These are phyloP conservation scores for Magnaporthales sp. DNA, from an alignment of 2,329 filamentous ascomycete genomes.

Conservation along the genomic window DNA sequence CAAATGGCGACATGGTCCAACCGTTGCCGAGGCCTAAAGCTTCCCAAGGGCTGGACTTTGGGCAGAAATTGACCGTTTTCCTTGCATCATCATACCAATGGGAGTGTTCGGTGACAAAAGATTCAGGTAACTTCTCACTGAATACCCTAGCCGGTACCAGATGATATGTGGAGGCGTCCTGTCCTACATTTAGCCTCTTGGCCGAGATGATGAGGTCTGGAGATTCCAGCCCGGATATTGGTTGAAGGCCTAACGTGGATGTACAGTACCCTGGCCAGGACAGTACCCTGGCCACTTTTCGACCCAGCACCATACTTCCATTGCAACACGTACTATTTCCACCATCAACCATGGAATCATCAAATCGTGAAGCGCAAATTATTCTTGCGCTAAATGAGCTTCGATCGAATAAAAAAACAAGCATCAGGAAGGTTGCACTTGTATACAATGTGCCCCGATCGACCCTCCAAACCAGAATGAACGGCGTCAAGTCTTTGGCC, in stretches of 20 bases:
- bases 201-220: constrained; percentile 24
- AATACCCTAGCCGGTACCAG: constrained; percentile 32
- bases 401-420: no score
- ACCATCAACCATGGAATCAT: no score
- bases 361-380: no score
- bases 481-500: no score
- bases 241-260: constrained; percentile 14
- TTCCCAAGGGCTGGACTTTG: constrained; percentile 17
- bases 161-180: constrained; percentile 12
- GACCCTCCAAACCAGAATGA: no score
- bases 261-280: no score
- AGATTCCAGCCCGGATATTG: neutral
- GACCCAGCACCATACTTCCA: no score
- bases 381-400: no score
- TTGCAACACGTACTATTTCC: no score
- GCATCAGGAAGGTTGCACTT: no score
- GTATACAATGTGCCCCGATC: no score
- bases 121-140: constrained; percentile 18
- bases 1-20: constrained; percentile 15
- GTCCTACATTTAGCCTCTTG: neutral
- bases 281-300: no score
- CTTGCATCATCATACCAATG: constrained; percentile 36
- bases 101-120: constrained; percentile 28
- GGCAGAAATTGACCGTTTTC: constrained; percentile 23
- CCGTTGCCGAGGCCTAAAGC: constrained; percentile 3